Percentiles rank a stretch among this genome's conserved stretches.
Conservation (phyloP, 2,329 filamentous ascomycete genomes). For the Trichoderma harzianum region DNA sequence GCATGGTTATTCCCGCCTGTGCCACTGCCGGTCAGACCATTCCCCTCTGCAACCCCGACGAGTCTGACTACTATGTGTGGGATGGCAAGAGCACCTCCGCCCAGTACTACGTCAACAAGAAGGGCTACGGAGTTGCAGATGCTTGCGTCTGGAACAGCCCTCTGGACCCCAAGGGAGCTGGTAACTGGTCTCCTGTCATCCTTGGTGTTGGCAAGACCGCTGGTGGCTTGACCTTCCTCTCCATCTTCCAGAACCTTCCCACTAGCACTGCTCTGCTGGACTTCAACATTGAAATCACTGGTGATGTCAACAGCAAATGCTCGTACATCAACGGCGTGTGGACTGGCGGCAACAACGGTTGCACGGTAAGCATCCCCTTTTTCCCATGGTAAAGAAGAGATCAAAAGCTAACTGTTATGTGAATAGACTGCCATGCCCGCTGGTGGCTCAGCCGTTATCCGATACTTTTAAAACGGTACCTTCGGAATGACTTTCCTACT, state of each 20-base stretch:
- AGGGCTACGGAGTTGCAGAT: conserved; percentile 61
- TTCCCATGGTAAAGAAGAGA: too few relatives aligned
- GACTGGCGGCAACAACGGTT: conserved; percentile 58
- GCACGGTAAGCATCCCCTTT: conserved; percentile 67
- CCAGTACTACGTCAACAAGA: conserved; percentile 95
- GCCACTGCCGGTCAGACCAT: conserved; percentile 57
- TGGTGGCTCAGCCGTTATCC: conserved; percentile 43
- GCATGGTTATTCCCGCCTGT: conserved; percentile 75
- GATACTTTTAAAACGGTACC: conserved; percentile 38
- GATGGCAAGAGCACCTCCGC: conserved; percentile 72
- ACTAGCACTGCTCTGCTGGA: conserved; percentile 68
- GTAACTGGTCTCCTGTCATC: conserved; percentile 88
- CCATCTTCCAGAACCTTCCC: conserved; percentile 79
- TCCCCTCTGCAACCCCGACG: conserved; percentile 71
- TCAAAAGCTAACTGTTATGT: conserved; percentile 18
- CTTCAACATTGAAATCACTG: conserved; percentile 74
- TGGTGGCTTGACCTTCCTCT: conserved; percentile 69
- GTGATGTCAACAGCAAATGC: conserved; percentile 60
- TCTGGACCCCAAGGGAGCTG: conserved; percentile 49
- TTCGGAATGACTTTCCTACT: conserved; percentile 14
- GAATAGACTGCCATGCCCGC: conserved; percentile 42
- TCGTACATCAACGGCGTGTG: conserved; percentile 63
- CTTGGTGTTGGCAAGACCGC: conserved; percentile 72
- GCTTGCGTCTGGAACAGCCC: conserved; percentile 72
- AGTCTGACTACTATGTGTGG: conserved; percentile 74